Evolutionary conservation across 1,284 basidiomycete species (phyloP), one percentile per base, ranked within the genome.

Genomic region (Ceratobasidium sp.): DNA sequence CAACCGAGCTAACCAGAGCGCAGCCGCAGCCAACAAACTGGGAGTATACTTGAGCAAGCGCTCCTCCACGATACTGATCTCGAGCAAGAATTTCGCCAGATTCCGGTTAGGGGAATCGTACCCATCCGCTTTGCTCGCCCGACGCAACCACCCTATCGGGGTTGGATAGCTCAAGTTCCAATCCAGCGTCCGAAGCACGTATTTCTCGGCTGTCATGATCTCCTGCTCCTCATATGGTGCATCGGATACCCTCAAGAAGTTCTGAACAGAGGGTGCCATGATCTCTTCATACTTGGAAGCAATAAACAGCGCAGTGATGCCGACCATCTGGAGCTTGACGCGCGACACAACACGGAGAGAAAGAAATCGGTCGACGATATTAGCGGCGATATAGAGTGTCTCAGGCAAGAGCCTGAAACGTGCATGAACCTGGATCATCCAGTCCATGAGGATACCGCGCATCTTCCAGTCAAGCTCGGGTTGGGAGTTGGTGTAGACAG

Each of bases 211-310:
- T 77, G 94, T 91, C 67, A 98, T 87, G 77, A 99, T 95, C 81
- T 99, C 95, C 0, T 88, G 85, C 78, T 94, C 90, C 18, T 87
- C 89, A 83, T 96, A 98, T 0, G 93, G 91, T 1, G 90, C 91
- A 76, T 98, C 96, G 21, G 95, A 91, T 82, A 94, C 94, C 82
- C 91, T 88, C 57, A 97, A 84, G 81, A 98, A 96, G 84, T 98
- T 94, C 30, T 84, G 82, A 44, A 97, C 91, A 0, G 93, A 93
- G 0, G 97, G 97, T 38, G 95, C 91, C 73, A 98, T 88, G 75
- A 98, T 94, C 82, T 99, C 97, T 81, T 99, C 97, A 76, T 96
- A 95, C 83, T 99, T 99, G 58, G 94, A 89, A 0, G 97, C 91
- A 75, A 99, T 86, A 82, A 98, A 97, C 81, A 99, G 88, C 78